Percentiles rank a stretch among this genome's conserved stretches.
Evolutionary conservation across 2,329 filamentous ascomycete species (phyloP).

Genomic region (Cladosporium sp.): DNA sequence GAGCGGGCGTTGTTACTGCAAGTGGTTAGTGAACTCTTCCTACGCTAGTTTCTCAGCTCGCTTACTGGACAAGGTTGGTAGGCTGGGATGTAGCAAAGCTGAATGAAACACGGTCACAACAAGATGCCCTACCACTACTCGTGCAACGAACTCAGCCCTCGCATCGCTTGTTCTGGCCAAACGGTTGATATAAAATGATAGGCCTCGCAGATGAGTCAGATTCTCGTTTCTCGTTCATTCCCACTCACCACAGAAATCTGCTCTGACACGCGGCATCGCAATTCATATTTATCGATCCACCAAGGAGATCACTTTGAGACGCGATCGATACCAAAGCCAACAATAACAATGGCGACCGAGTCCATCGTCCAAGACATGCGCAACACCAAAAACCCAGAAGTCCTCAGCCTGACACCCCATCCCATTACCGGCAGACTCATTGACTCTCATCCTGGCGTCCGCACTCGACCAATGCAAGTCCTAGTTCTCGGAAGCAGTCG

Average conservation of each 20-base stretch:
- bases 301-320: background rate
- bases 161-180: background rate
- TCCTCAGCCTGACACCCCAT: conserved; percentile 19
- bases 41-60: conserved; percentile 5
- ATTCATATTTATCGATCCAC: background rate
- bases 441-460: conserved; percentile 15
- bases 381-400: conserved; percentile 19
- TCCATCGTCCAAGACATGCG: background rate
- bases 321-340: background rate
- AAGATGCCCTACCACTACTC: background rate
- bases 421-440: conserved; percentile 22
- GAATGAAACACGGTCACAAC: background rate
- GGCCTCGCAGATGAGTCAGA: background rate
- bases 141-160: background rate
- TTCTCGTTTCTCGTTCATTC: background rate
- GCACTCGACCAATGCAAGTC: conserved; percentile 27
- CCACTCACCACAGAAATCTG: background rate
- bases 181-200: background rate
- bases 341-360: background rate
- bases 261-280: too few species aligned
- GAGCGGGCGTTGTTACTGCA: conserved; percentile 13
- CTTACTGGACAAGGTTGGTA: background rate
- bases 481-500: conserved; percentile 27
- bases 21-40: background rate
- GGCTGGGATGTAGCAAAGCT: background rate